Conservation (phyloP, 1,139 yeast genomes). For the Debaryomyces robertsiae region DNA sequence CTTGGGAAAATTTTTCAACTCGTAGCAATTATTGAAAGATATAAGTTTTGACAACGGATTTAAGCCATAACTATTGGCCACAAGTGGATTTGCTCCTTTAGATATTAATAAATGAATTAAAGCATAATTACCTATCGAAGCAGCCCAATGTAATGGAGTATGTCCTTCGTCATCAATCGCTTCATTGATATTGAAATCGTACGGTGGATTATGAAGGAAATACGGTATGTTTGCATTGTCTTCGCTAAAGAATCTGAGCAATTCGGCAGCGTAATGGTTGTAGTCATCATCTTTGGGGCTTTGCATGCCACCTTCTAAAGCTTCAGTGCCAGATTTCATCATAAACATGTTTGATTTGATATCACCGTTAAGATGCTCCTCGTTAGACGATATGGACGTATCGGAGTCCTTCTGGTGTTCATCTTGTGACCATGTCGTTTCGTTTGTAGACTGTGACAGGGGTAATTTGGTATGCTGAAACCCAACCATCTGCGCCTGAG, state of each 20-base stretch:
- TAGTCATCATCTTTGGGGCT: slow-evolving; percentile 23
- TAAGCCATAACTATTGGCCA: slow-evolving; percentile 74
- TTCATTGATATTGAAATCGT: slow-evolving; percentile 79
- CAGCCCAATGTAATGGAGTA: slow-evolving; percentile 96
- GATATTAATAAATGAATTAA: slow-evolving; percentile 69
- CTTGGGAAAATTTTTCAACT: slow-evolving; percentile 70
- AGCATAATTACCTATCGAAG: slow-evolving; percentile 81
- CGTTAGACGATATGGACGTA: slow-evolving; percentile 45
- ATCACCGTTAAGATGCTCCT: slow-evolving; percentile 21
- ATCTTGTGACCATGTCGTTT: slow-evolving; percentile 51
- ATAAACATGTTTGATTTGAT: slow-evolving; percentile 14
- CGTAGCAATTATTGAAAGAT: slow-evolving; percentile 85
- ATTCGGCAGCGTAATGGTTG: slow-evolving; percentile 55
- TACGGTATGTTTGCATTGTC: slow-evolving; percentile 76
- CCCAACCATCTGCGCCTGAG: slow-evolving; percentile 27
- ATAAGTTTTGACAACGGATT: slow-evolving; percentile 83
- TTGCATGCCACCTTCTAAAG: slow-evolving; percentile 10
- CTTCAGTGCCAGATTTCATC: slow-evolving; percentile 8
- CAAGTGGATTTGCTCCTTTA: slow-evolving; percentile 77
- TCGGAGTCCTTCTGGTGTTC: slow-evolving; percentile 47
- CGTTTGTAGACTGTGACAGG: slow-evolving; percentile 49
- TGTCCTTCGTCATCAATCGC: slow-evolving; percentile 96
- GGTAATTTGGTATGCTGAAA: slow-evolving; percentile 34
- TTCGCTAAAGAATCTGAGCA: slow-evolving; percentile 66
- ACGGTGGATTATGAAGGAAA: slow-evolving; percentile 72